A percentile compares a stretch with the other conserved stretches of the same genome.
Evolutionary conservation across 495 filamentous ascomycete genomes (phyloP).

Genomic region (Chaetomium tenue): DNA sequence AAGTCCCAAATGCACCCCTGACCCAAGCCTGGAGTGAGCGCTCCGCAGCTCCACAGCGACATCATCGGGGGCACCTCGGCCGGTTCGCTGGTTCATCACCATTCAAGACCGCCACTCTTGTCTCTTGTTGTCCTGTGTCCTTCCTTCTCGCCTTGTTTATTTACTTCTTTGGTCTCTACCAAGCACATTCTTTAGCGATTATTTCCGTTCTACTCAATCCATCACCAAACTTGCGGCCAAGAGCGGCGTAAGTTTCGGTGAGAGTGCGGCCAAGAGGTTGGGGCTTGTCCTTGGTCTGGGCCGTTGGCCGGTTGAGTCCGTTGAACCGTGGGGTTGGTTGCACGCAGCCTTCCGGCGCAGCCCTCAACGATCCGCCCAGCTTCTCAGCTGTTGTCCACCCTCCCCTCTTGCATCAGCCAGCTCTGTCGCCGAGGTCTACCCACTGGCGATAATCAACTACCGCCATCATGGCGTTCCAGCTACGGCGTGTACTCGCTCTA

Average conservation of each 20-base stretch:
- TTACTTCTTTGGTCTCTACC: neutral
- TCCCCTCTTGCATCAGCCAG: constrained; percentile 17
- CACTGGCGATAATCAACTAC: constrained; percentile 26
- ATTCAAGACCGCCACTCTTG: neutral
- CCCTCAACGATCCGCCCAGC: constrained; percentile 14
- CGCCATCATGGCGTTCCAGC: constrained; percentile 41
- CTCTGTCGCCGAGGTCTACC: constrained; percentile 30
- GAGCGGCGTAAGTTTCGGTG: constrained; percentile 6
- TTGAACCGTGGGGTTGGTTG: constrained; percentile 25
- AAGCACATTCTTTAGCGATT: neutral
- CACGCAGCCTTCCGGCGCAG: constrained; percentile 23
- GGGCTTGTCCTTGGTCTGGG: neutral
- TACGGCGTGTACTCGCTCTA: constrained; percentile 35
- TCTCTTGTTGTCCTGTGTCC: too few relatives aligned
- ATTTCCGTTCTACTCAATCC: neutral
- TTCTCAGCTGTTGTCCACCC: neutral
- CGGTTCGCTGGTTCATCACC: neutral
- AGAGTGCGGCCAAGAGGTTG: neutral
- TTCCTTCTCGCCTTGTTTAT: neutral
- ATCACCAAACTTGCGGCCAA: neutral
- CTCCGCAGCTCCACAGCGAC: constrained; percentile 26
- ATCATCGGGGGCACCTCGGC: constrained; percentile 19
- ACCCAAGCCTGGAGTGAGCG: neutral
- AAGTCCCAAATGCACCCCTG: neutral
- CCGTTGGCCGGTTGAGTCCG: constrained; percentile 1